phyloP scores from a whole-genome alignment of 306 rosid species.

The Dalbergia oliveri region DNA sequence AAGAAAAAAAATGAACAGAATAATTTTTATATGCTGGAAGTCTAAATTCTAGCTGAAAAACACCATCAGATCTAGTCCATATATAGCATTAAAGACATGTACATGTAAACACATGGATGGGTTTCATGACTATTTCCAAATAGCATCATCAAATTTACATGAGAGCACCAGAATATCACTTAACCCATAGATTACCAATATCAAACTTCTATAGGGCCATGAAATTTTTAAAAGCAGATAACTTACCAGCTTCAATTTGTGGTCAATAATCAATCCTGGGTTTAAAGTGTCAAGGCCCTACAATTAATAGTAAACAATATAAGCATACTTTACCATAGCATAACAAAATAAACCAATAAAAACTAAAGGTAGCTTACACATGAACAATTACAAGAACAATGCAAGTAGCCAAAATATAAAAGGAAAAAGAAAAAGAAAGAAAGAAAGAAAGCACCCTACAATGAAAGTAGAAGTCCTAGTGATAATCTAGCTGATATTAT shows the following conservation, averaged over 20 bases:
- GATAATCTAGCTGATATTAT: not conserved
- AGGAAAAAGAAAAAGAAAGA: constrained; percentile 1
- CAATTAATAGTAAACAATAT: constrained; percentile 37
- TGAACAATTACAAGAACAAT: constrained; percentile 5
- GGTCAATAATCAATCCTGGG: constrained; percentile 73
- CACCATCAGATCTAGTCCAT: constrained; percentile 23
- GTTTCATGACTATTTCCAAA: not conserved
- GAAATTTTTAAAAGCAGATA: constrained; percentile 22
- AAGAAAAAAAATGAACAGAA: not conserved
- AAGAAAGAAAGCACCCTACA: not conserved
- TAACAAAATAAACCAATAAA: not conserved
- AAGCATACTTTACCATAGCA: constrained; percentile 23
- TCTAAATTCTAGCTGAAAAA: constrained; percentile 35
- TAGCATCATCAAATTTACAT: constrained; percentile 32
- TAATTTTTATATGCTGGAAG: constrained; percentile 14
- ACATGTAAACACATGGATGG: constrained; percentile 28
- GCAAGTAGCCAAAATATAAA: not conserved
- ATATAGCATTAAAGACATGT: not conserved
- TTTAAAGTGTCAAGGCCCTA: constrained; percentile 84
- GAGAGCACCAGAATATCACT: constrained; percentile 12
- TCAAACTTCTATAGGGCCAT: constrained; percentile 2
- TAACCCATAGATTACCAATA: constrained; percentile 11
- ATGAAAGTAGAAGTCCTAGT: not conserved
- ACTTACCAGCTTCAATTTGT: constrained; percentile 76
- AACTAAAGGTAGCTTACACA: not conserved